phyloP scores from a whole-genome alignment of 164 flowering plant genomes.

The Cinnamomum micranthum region DNA sequence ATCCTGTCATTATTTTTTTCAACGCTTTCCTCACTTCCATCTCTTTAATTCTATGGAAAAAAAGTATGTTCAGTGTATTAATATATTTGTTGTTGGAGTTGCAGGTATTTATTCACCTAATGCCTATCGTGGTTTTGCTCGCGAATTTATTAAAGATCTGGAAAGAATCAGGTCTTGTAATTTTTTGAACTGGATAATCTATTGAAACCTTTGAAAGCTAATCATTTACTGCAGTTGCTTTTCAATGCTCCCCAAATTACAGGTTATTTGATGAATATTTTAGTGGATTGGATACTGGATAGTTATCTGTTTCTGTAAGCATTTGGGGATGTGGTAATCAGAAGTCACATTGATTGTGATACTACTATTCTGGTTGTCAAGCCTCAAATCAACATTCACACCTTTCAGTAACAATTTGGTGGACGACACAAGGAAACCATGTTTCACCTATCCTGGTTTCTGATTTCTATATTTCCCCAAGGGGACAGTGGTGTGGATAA shows the following conservation, averaged over 20 bases:
- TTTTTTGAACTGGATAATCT: background rate
- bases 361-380: background rate
- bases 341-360: background rate
- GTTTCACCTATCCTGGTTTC: background rate
- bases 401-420: background rate
- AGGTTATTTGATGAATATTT: too few species aligned
- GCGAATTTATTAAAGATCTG: constrained; percentile 93
- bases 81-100: constrained; percentile 7
- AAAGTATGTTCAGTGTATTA: too few species aligned
- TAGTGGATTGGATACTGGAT: background rate
- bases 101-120: constrained; percentile 98
- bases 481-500: background rate
- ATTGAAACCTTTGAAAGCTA: background rate
- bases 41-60: too few species aligned
- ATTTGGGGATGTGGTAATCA: background rate
- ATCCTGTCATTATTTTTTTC: too few species aligned
- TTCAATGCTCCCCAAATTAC: background rate
- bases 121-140: constrained; percentile 99
- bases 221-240: background rate
- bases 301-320: background rate
- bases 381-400: background rate
- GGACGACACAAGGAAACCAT: background rate
- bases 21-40: too few species aligned
- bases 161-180: constrained; percentile 70
- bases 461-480: background rate